Evolutionary conservation across 345 rosid species (phyloP), one percentile per base, ranked within the genome.

Genomic region (Dimocarpus longan): DNA sequence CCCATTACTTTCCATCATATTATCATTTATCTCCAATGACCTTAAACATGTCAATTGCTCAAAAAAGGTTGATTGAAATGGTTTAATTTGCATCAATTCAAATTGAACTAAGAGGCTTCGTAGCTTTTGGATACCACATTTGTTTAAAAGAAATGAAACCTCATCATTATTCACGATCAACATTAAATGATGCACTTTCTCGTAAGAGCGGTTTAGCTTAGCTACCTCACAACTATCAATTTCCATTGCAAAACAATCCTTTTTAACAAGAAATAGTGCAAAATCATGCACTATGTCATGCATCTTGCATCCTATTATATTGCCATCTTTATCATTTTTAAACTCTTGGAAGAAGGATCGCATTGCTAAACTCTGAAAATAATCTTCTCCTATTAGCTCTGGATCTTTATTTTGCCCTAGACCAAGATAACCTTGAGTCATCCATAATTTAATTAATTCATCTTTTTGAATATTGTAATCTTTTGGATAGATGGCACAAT

Each of bases 381-480:
- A 70, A 3, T 70, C 21, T 43, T 26, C 12, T 13, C 74, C 59
- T 46, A 70, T 48, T 46, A 48, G 28, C 21, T 22, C 74, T 5
- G 13, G 13, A 1, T 48, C 74, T 24, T 69, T 8, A 21, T 22
- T 21, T 9, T n/a, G 37, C 2, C 5, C 10, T 43, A 44, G 4
- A 24, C 56, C 37, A 21, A 69, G 72, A 70, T 70, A 48, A 48
- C 74, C 74, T 26, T 70, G 42, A 8, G 42, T 22, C 40, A 70
- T 70, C 74, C 62, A 70, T 5, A 70, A 6, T 12, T 3, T 13
- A 8, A 70, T 15, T 21, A 48, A 48, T 15, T 21, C 16, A 26
- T 70, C 7, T 48, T 70, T 48, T 21, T n/a, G 6, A 4, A 59
- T 59, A 21, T 6, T 12, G 6, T 48, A 70, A 26, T 70, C 74